These are phyloP conservation scores for Lipomyces starkeyi DNA, from an alignment of 805 yeast species.

Conservation along the genomic window DNA sequence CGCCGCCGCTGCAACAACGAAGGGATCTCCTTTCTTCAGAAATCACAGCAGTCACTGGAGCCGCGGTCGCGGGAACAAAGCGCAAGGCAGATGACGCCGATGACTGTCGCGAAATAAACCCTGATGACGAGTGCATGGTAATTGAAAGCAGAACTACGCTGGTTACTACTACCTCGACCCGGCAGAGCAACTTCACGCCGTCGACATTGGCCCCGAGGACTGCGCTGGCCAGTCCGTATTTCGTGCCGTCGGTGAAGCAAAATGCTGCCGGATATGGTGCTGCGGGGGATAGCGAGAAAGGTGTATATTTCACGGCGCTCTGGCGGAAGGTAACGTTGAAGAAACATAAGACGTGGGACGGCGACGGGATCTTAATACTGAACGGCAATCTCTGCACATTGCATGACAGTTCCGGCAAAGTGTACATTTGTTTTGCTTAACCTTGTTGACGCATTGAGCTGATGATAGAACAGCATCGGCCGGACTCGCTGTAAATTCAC, in stretches of 20 bases:
- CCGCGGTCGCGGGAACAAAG: neutral
- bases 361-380: constrained; percentile 71
- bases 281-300: neutral
- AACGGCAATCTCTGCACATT: constrained; percentile 39
- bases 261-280: neutral
- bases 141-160: no score
- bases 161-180: no score
- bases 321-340: constrained; percentile 75
- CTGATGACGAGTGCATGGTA: no score
- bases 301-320: constrained; percentile 49
- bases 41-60: no score
- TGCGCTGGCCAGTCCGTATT: neutral
- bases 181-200: no score
- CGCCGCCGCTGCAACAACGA: neutral
- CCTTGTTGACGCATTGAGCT: neutral
- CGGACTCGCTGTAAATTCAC: constrained; percentile 13
- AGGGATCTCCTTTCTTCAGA: no score
- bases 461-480: constrained; percentile 16
- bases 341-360: constrained; percentile 94
- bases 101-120: no score
- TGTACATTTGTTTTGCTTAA: constrained; percentile 1
- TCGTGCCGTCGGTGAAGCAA: constrained; percentile 10
- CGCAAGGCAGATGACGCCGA: no score
- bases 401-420: constrained; percentile 41
- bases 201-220: neutral